Evolutionary conservation across 805 yeast genomes (phyloP).

Genomic region (Blastobotrys peoriensis): DNA sequence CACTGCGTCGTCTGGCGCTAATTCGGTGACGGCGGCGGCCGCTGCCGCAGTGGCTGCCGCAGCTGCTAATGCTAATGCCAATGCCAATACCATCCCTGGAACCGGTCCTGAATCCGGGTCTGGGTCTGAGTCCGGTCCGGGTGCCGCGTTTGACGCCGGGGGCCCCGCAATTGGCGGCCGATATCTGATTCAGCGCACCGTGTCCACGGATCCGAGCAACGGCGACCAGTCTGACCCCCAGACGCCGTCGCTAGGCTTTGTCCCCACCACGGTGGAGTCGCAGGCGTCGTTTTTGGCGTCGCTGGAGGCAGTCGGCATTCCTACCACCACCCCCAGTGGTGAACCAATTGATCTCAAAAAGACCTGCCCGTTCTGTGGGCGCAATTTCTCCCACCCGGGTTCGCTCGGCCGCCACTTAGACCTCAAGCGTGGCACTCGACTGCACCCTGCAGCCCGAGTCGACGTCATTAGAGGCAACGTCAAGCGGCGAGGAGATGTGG

Average conservation of each 20-base stretch:
- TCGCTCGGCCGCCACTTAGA: constrained; percentile 58
- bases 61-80: neutral
- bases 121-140: too few species aligned
- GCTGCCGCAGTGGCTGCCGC: neutral
- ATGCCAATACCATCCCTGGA: neutral
- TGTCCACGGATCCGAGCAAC: too few species aligned
- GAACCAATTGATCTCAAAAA: constrained; percentile 25
- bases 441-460: constrained; percentile 47
- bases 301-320: neutral
- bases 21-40: neutral
- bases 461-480: constrained; percentile 43
- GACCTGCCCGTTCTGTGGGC: constrained; percentile 48
- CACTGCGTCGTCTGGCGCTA: neutral
- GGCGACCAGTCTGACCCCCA: too few species aligned
- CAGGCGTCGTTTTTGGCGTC: neutral
- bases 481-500: constrained; percentile 46
- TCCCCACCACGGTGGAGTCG: too few species aligned
- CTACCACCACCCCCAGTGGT: constrained; percentile 5
- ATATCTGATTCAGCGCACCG: too few species aligned
- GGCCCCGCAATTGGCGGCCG: too few species aligned
- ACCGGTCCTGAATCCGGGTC: too few species aligned
- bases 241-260: too few species aligned
- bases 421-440: constrained; percentile 44
- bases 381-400: constrained; percentile 51
- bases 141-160: too few species aligned